phyloP scores from a whole-genome alignment of 441 rosid species.

The Erodium texanum region DNA sequence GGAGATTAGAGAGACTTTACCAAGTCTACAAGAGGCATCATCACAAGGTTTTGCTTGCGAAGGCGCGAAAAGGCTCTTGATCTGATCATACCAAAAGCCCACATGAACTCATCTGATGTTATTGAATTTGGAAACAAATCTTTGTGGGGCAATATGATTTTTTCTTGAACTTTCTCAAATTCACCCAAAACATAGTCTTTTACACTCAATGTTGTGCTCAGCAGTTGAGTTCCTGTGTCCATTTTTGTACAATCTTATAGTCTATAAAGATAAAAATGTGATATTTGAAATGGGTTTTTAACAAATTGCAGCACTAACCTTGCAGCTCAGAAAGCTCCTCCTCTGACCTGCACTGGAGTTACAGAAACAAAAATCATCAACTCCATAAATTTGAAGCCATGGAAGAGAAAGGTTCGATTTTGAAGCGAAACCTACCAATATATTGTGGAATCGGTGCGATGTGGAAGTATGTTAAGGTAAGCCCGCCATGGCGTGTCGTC shows the following conservation, averaged over 20 bases:
- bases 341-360: slow-evolving; percentile 88
- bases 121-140: slow-evolving; percentile 52
- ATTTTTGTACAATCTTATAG: neutral
- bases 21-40: slow-evolving; percentile 84
- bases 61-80: slow-evolving; percentile 86
- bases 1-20: slow-evolving; percentile 29
- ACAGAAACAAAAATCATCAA: slow-evolving; percentile 15
- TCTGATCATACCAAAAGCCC: slow-evolving; percentile 88
- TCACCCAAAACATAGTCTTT: slow-evolving; percentile 54
- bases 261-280: neutral
- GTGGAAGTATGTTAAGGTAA: slow-evolving; percentile 80
- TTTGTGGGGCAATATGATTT: slow-evolving; percentile 46
- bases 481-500: slow-evolving; percentile 59
- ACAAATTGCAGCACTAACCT: slow-evolving; percentile 40
- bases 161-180: slow-evolving; percentile 54
- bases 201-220: slow-evolving; percentile 64
- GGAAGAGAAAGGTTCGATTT: neutral
- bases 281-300: neutral
- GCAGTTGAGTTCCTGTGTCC: slow-evolving; percentile 62
- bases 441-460: slow-evolving; percentile 66
- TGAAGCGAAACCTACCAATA: slow-evolving; percentile 60
- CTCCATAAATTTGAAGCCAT: slow-evolving; percentile 7
- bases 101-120: slow-evolving; percentile 55
- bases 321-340: slow-evolving; percentile 83
- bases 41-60: slow-evolving; percentile 73